phyloP scores from a whole-genome alignment of 139 green algal species.

The Tetradesmus obliquus region DNA sequence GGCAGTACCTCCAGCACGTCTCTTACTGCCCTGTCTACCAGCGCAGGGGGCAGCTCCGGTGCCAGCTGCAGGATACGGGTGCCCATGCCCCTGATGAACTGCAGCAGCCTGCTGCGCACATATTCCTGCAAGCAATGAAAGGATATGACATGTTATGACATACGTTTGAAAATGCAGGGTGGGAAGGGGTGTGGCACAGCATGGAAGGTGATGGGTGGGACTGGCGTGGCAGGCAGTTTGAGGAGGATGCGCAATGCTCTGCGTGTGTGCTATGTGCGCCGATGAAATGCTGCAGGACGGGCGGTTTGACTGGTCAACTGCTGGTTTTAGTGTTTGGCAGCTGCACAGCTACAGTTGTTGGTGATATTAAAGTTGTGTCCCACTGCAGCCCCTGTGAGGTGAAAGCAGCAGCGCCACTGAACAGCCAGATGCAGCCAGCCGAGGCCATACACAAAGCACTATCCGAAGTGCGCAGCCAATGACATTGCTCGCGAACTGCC shows the following conservation, averaged over 20 bases:
- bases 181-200: no score
- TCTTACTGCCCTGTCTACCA: slow-evolving; percentile 64
- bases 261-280: no score
- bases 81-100: slow-evolving; percentile 60
- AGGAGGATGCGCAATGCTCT: not conserved
- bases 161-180: no score
- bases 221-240: not conserved
- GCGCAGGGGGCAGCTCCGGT: slow-evolving; percentile 55
- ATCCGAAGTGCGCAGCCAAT: no score
- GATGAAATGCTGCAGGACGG: no score
- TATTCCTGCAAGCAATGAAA: slow-evolving; percentile 67
- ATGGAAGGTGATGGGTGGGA: not conserved
- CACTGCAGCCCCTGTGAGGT: not conserved
- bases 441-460: no score
- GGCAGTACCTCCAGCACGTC: slow-evolving; percentile 74
- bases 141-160: no score
- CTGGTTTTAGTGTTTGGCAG: no score
- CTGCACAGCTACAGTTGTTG: no score
- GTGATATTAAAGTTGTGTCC: not conserved
- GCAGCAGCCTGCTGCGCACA: slow-evolving; percentile 65
- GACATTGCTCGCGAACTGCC: no score
- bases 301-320: no score
- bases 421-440: not conserved
- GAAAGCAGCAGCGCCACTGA: not conserved
- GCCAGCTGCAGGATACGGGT: slow-evolving; percentile 44